Conservation (phyloP, 805 yeast species). For the Pichia deserticola region DNA sequence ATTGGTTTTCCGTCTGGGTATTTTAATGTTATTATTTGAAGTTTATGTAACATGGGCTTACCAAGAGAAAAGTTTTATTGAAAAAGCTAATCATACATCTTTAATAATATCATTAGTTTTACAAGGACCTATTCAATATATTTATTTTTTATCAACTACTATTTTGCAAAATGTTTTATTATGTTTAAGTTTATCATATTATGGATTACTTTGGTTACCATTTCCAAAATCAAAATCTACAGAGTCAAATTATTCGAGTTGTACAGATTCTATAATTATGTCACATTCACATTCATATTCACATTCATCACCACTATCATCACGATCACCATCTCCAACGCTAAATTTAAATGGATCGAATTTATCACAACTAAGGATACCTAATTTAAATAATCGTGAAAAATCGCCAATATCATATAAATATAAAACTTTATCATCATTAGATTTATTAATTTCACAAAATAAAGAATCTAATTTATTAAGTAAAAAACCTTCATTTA, state of each 20-base stretch:
- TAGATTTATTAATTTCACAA: no score
- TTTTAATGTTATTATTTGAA: slow-evolving; percentile 70
- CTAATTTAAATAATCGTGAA: not conserved
- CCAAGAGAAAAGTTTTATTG: slow-evolving; percentile 53
- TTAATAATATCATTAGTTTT: slow-evolving; percentile 24
- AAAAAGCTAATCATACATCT: slow-evolving; percentile 18
- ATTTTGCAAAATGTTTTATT: slow-evolving; percentile 25
- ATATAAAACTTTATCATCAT: no score
- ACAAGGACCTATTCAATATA: slow-evolving; percentile 42
- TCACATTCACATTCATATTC: not conserved
- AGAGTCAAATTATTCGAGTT: no score
- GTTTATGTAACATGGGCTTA: slow-evolving; percentile 90
- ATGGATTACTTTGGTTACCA: slow-evolving; percentile 17
- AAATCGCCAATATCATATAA: not conserved
- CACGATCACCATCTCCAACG: slow-evolving; percentile 1
- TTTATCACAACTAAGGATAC: not conserved
- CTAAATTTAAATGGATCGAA: not conserved
- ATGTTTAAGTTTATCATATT: slow-evolving; percentile 9
- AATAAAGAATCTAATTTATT: no score
- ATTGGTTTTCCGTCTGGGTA: slow-evolving; percentile 38
- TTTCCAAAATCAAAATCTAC: slow-evolving; percentile 15
- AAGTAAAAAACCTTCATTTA: not conserved
- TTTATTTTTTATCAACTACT: slow-evolving; percentile 47
- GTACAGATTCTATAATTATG: no score
- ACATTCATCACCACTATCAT: slow-evolving; percentile 1